Evolutionary conservation across 1,139 yeast genomes (phyloP).

Genomic region (Maudiozyma humilis): DNA sequence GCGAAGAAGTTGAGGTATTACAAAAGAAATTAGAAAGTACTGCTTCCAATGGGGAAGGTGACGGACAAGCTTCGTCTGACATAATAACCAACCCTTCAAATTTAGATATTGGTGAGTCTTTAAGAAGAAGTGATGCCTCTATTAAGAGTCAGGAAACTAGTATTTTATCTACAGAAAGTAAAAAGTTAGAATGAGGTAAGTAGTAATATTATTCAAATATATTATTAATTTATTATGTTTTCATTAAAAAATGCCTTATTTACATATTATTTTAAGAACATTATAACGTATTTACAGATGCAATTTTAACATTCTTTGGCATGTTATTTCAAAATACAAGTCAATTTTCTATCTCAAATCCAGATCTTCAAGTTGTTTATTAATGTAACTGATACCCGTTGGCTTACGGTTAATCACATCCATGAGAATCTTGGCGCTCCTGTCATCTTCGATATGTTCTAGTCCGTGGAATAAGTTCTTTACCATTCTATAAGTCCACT

Average conservation of each 20-base stretch:
- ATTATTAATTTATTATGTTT: no score
- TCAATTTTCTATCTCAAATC: constrained; percentile 4
- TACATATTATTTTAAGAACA: no score
- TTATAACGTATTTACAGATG: neutral
- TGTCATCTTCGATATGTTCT: constrained; percentile 42
- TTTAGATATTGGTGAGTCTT: no score
- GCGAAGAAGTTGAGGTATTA: constrained; percentile 54
- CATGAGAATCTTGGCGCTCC: constrained; percentile 28
- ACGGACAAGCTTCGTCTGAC: constrained; percentile 3
- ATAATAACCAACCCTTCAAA: constrained; percentile 6
- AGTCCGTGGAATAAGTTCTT: constrained; percentile 43
- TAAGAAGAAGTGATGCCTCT: constrained; percentile 1
- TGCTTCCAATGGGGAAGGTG: neutral
- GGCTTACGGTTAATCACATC: constrained; percentile 23
- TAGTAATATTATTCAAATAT: no score
- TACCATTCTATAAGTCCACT: constrained; percentile 60
- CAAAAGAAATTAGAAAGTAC: constrained; percentile 31
- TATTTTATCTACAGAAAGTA: neutral
- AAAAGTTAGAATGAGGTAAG: neutral
- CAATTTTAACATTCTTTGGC: no score
- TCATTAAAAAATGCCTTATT: no score
- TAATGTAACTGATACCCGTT: constrained; percentile 13
- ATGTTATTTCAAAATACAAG: no score
- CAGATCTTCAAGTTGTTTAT: constrained; percentile 15
- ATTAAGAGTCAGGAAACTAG: constrained; percentile 1